Conservation (phyloP, 768 basidiomycete species). For the Kwoniella botswanensis region DNA sequence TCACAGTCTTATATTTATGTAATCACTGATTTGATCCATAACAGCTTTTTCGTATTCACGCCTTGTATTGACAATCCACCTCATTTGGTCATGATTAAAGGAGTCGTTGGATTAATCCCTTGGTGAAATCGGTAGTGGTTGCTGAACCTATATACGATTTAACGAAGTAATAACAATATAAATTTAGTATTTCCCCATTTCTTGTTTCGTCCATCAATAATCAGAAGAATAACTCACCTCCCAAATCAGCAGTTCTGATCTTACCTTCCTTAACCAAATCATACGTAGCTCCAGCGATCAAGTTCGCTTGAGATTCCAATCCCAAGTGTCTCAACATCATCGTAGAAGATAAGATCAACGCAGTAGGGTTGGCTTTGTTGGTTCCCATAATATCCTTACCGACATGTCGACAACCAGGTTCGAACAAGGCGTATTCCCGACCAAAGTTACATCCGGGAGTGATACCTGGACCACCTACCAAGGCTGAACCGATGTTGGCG, state of each 20-base stretch:
- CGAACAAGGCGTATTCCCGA: conserved; percentile 95
- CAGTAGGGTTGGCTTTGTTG: conserved; percentile 61
- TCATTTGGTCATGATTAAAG: conserved; percentile 1
- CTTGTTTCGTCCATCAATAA: not conserved
- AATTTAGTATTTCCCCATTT: not conserved
- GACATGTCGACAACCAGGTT: conserved; percentile 85
- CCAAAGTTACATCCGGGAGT: conserved; percentile 99
- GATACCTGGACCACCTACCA: conserved; percentile 96
- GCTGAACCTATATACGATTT: conserved; percentile 67
- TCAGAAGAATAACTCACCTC: conserved; percentile 66
- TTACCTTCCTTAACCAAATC: conserved; percentile 86
- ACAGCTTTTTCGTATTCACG: not conserved
- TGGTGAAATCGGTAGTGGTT: conserved; percentile 93
- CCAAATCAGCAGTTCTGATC: conserved; percentile 92
- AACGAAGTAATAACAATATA: too few relatives aligned
- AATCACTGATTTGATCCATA: not conserved
- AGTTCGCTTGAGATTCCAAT: conserved; percentile 90
- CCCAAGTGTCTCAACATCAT: conserved; percentile 60
- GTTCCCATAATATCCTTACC: conserved; percentile 59
- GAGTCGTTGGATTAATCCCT: conserved; percentile 83
- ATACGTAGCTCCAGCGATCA: conserved; percentile 88
- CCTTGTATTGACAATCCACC: not conserved
- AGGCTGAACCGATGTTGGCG: conserved; percentile 96
- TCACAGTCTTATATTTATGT: not conserved
- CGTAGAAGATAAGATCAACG: conserved; percentile 60